These are phyloP conservation scores for Chrysophaeum taylorii DNA, from an alignment of 352 stramenopile genomes.

Conservation along the genomic window DNA sequence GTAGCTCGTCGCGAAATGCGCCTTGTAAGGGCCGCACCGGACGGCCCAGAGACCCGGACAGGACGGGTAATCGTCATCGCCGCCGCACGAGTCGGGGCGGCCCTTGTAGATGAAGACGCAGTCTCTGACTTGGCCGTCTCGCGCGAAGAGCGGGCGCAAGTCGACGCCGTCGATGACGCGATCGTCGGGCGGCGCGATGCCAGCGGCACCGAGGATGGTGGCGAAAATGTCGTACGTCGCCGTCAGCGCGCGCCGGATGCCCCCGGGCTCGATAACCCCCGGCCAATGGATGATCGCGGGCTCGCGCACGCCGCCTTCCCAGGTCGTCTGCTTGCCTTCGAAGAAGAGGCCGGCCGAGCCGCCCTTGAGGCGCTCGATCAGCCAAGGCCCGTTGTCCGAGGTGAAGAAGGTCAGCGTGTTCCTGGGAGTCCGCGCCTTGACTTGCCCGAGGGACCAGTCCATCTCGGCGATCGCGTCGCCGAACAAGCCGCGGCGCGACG, in stretches of 20 bases:
- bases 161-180: neutral
- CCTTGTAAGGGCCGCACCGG: constrained; percentile 3
- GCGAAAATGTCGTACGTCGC: constrained; percentile 32
- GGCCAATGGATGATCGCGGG: constrained; percentile 33
- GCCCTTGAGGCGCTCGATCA: no score
- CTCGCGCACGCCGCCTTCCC: constrained; percentile 24
- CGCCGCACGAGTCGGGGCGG: no score
- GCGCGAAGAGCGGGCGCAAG: no score
- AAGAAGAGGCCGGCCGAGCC: constrained; percentile 25
- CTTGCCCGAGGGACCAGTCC: constrained; percentile 28
- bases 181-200: neutral
- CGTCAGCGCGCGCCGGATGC: constrained; percentile 23
- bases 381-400: constrained; percentile 30
- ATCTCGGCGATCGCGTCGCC: constrained; percentile 32
- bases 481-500: constrained; percentile 26
- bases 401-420: neutral
- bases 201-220: constrained; percentile 24
- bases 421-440: no score
- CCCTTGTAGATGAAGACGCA: constrained; percentile 11
- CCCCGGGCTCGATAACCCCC: constrained; percentile 18
- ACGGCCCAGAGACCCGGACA: no score
- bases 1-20: neutral
- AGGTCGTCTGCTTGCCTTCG: constrained; percentile 29
- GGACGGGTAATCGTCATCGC: no score
- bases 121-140: no score